Base-by-base conservation (phyloP, 352 stramenopile genomes). In the Globisporangium iwayamae region DNA sequence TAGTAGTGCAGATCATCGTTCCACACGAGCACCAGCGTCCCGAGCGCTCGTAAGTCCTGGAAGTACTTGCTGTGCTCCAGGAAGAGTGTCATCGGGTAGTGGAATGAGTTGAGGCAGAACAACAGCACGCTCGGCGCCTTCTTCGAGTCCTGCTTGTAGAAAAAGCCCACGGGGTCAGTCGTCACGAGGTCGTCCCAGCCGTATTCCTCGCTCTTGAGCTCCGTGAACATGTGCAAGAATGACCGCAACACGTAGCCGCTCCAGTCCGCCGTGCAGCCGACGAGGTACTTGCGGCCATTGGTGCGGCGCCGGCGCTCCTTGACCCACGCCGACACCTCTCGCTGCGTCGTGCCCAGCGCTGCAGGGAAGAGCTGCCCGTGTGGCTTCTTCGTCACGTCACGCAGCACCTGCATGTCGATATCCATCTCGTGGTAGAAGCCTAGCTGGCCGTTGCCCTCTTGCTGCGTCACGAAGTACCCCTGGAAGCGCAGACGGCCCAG, bases 401-500 rank as follows among this genome's bases (percentile, higher is more conserved):
- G 73, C 3, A 91, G 65, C 18, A 60, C 53, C 52, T 79, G 69
- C 83, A 90, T 91, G 58, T 90, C 77, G 18, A 90, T 66, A 62
- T 90, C 79, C 81, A 91, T 91, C 63, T 91, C 83, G 58, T 91
- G 83, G 66, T 91, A 91, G 53, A 91, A 91, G 7, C 83, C 83
- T 56, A 89, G 63, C 48, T 77, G 75, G 10, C 77, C 75, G 45
- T 88, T 87, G 50, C 79, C 70, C 5, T 65, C 55, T 6, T 72
- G 66, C 18, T 60, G 34, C 3, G 55, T 28, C 11, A 67, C 60
- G n/a, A 89, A 74, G 57, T 79, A 87, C 1, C 81, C 79, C 30
- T 65, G 70, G 61, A 88, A 89, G 14, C 83, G 70, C 63, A 91
- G 43, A 0, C 76, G 78, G 0, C 81, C 83, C 10, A 73, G 32